These are phyloP conservation scores for Globisporangium okanoganense DNA, from an alignment of 352 stramenopile genomes.

Conservation along the genomic window DNA sequence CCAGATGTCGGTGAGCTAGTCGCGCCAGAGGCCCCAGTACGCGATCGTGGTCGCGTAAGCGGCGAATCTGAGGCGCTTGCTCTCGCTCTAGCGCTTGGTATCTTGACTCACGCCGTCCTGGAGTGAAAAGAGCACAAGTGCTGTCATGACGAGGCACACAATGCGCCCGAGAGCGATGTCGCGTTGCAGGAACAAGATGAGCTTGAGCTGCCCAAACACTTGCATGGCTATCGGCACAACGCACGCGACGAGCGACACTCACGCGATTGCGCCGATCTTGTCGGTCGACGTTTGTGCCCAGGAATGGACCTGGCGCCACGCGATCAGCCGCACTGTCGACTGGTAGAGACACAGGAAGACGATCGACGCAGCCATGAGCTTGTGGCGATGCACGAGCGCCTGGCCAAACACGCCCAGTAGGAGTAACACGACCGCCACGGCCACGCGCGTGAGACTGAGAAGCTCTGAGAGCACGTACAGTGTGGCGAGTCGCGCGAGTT, in stretches of 20 bases:
- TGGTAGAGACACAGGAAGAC: conserved; percentile 58
- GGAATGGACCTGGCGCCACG: conserved; percentile 23
- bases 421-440: conserved; percentile 38
- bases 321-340: conserved; percentile 45
- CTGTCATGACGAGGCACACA: conserved; percentile 31
- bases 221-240: conserved; percentile 63
- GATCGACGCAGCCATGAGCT: conserved; percentile 73
- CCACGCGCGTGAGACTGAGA: conserved; percentile 42
- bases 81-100: conserved; percentile 50
- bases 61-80: conserved; percentile 65
- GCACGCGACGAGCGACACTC: conserved; percentile 42
- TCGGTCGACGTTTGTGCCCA: conserved; percentile 64
- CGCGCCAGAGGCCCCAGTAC: conserved; percentile 59
- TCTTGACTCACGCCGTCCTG: conserved; percentile 23
- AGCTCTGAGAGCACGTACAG: conserved; percentile 59
- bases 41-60: conserved; percentile 48
- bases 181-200: conserved; percentile 68
- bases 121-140: conserved; percentile 30
- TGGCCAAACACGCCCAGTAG: conserved; percentile 51
- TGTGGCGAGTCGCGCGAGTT: conserved; percentile 41
- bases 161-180: conserved; percentile 34
- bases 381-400: conserved; percentile 57
- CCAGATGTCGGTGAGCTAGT: conserved; percentile 41
- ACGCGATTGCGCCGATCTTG: conserved; percentile 62
- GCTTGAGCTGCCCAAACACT: conserved; percentile 67